Base-by-base conservation (phyloP, 805 yeast genomes). In the Tetrapisispora nanseiensis region DNA sequence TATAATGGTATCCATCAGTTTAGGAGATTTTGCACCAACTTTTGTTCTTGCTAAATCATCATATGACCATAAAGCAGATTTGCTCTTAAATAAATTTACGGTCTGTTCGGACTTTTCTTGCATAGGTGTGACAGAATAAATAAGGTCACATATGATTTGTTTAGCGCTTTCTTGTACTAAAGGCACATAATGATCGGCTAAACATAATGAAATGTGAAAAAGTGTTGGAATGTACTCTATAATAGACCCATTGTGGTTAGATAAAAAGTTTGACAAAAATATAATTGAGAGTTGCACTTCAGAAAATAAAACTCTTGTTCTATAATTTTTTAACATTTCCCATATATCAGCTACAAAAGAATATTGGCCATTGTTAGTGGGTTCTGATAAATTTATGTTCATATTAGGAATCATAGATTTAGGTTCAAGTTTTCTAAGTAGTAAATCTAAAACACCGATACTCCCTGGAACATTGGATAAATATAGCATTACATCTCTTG, bases 251-350 rank as follows among this genome's bases (percentile, higher is more conserved):
- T 74, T 75, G 1, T 85, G 81, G 15, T 76, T 68, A 4, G 82
- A 72, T 40, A 86, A 69, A 33, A 90, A 62, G 56, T 92, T 97
- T 2, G 86, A 95, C 43, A 92, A 63, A 49, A 89, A 81, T 0
- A 92, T 80, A 60, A 86, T 72, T 0, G 96, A 86, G 27, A 92
- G 61, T 55, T 92, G 97, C 3, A 96, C 92, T 40, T 79, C 68
- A 0, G 97, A 87, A 49, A 92, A 83, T 1, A 87, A 77, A 0
- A 89, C 78, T 48, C 81, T 90, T 53, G 79, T 73, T 20, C 75
- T 75, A 33, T 68, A 70, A 16, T 71, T 68, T 11, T 77, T 71
- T n/a, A 84, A 58, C 6, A 69, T 62, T 16, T 68, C 67, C 62
- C 80, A 70, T 16, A 87, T 66, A 53, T 86, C 74, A 0, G 95